Conservation (phyloP, 495 filamentous ascomycete species). For the Tuber magnatum region DNA sequence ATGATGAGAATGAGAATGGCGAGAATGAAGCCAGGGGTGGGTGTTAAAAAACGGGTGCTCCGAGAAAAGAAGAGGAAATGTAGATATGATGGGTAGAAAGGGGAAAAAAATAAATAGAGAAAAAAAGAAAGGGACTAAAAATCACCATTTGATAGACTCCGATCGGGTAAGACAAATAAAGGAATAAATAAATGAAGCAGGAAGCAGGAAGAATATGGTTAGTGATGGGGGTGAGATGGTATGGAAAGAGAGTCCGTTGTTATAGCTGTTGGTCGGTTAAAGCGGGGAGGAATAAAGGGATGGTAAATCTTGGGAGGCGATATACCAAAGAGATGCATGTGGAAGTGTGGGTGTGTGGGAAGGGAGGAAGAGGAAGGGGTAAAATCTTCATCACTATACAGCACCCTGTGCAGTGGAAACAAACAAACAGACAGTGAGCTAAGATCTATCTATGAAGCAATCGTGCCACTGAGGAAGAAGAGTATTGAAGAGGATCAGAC, state of each 20-base stretch:
- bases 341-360: neutral
- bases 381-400: neutral
- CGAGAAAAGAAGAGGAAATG: neutral
- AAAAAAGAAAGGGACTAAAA: neutral
- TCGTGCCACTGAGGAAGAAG: neutral
- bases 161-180: neutral
- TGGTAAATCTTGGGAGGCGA: neutral
- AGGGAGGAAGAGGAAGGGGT: neutral
- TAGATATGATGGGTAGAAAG: neutral
- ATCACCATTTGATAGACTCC: slow-evolving; percentile 1
- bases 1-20: neutral
- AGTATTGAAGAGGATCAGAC: neutral
- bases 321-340: neutral
- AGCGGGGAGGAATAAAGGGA: neutral
- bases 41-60: neutral
- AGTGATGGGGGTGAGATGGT: neutral
- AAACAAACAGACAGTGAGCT: slow-evolving; percentile 1
- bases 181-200: neutral
- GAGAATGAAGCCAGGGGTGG: neutral
- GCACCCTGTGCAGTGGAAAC: neutral
- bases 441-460: slow-evolving; percentile 5
- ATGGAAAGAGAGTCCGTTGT: neutral
- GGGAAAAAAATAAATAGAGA: neutral
- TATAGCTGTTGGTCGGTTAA: neutral
- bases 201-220: neutral